These are phyloP conservation scores for Claviceps capensis DNA, from an alignment of 2,329 filamentous ascomycete genomes.

Conservation along the genomic window DNA sequence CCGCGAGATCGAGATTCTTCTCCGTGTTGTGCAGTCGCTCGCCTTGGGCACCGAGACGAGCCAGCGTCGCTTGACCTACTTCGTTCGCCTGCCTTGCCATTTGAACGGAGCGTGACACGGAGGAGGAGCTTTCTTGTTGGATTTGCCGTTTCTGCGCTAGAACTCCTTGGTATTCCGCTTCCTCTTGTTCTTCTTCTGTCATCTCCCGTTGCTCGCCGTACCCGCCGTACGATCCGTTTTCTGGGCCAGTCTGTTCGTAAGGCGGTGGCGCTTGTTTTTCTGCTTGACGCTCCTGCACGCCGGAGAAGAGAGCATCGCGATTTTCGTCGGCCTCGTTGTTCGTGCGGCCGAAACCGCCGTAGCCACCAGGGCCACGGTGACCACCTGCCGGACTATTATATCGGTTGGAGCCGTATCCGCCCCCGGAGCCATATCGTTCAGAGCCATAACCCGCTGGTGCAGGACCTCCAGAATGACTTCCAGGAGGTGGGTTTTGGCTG, in stretches of 20 bases:
- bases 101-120: conserved; percentile 25
- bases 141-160: conserved; percentile 45
- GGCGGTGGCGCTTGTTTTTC: conserved; percentile 20
- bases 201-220: conserved; percentile 62
- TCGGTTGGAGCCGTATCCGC: conserved; percentile 38
- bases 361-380: conserved; percentile 39
- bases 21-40: conserved; percentile 74
- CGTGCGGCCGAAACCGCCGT: conserved; percentile 42
- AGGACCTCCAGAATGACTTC: conserved; percentile 10
- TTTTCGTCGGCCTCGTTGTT: conserved; percentile 34
- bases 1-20: conserved; percentile 65
- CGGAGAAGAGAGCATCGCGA: conserved; percentile 50
- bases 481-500: conserved; percentile 5
- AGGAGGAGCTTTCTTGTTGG: conserved; percentile 55
- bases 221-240: conserved; percentile 28
- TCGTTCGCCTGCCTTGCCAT: conserved; percentile 31
- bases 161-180: conserved; percentile 52
- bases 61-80: conserved; percentile 57
- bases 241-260: conserved; percentile 14
- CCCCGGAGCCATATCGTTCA: conserved; percentile 36
- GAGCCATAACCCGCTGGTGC: conserved; percentile 34
- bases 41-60: conserved; percentile 61
- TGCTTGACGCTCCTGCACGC: conserved; percentile 36
- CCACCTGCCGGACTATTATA: conserved; percentile 21
- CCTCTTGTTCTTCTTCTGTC: conserved; percentile 68